Conservation (phyloP, 1,284 basidiomycete genomes). For the Ustilago loliicola region DNA sequence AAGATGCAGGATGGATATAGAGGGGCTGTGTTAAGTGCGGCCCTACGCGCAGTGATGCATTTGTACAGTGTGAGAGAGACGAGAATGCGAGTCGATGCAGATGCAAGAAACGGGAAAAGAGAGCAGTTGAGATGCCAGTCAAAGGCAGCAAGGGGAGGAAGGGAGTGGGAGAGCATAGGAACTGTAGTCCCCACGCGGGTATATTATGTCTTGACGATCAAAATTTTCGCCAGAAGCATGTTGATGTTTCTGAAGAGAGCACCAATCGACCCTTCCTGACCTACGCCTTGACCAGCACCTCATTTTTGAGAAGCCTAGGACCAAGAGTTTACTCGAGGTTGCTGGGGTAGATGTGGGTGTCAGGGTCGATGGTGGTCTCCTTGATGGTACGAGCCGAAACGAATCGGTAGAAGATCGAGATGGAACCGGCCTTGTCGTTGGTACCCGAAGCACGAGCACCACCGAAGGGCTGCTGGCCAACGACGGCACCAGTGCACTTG, state of each 20-base stretch:
- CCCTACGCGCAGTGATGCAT: slow-evolving; percentile 42
- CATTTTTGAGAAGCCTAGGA: background rate
- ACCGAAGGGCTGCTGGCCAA: slow-evolving; percentile 91
- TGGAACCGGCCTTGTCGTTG: slow-evolving; percentile 96
- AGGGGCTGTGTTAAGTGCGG: slow-evolving; percentile 58
- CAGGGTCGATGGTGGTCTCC: slow-evolving; percentile 77
- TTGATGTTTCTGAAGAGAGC: slow-evolving; percentile 9
- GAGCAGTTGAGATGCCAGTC: slow-evolving; percentile 11
- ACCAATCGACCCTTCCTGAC: background rate
- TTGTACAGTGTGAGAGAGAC: slow-evolving; percentile 25
- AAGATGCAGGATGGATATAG: slow-evolving; percentile 19
- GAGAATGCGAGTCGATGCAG: slow-evolving; percentile 41
- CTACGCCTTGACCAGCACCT: slow-evolving; percentile 12
- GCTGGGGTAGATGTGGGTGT: slow-evolving; percentile 64
- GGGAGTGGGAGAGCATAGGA: slow-evolving; percentile 10
- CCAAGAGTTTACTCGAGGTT: slow-evolving; percentile 56
- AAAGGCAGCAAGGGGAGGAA: slow-evolving; percentile 8
- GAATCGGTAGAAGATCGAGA: slow-evolving; percentile 78
- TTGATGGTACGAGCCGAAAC: slow-evolving; percentile 90
- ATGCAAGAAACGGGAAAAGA: slow-evolving; percentile 29
- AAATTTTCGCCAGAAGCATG: background rate
- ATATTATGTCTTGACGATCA: slow-evolving; percentile 6
- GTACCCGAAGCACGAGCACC: slow-evolving; percentile 93
- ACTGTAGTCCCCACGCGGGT: slow-evolving; percentile 7
- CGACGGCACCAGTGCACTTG: slow-evolving; percentile 84